Conservation (phyloP, 1,139 yeast genomes). For the Saccharomyces hybrid region DNA sequence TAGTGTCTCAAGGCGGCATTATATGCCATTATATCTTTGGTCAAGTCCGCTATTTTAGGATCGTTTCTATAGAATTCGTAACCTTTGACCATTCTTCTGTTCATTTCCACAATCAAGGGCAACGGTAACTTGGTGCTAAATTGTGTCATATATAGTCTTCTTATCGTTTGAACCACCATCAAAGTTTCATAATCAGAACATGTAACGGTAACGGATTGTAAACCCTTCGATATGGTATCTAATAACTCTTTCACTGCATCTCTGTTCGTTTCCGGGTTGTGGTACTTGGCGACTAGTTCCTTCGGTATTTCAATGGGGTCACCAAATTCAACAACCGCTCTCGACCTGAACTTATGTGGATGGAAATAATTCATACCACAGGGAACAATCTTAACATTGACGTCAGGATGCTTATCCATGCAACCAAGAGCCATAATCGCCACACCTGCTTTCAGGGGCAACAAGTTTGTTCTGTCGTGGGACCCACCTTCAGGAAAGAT, state of each 20-base stretch:
- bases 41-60: slow-evolving; percentile 55
- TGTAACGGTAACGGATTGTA: slow-evolving; percentile 83
- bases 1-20: slow-evolving; percentile 58
- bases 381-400: slow-evolving; percentile 56
- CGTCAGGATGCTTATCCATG: slow-evolving; percentile 48
- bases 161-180: slow-evolving; percentile 87
- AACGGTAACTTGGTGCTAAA: slow-evolving; percentile 62
- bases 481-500: slow-evolving; percentile 80
- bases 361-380: slow-evolving; percentile 74
- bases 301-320: slow-evolving; percentile 67
- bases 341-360: slow-evolving; percentile 65
- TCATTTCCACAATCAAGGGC: slow-evolving; percentile 81
- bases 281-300: slow-evolving; percentile 58
- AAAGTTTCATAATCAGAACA: slow-evolving; percentile 89
- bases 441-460: slow-evolving; percentile 74
- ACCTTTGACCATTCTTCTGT: slow-evolving; percentile 74
- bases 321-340: slow-evolving; percentile 90
- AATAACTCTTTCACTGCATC: slow-evolving; percentile 68
- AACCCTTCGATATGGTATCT: slow-evolving; percentile 62
- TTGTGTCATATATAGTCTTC: slow-evolving; percentile 79
- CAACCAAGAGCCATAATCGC: slow-evolving; percentile 80
- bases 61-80: slow-evolving; percentile 67
- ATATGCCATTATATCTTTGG: slow-evolving; percentile 55
- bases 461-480: slow-evolving; percentile 64
- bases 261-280: slow-evolving; percentile 54